These are phyloP conservation scores for Lipomyces kockii DNA, from an alignment of 805 yeast genomes.

Conservation along the genomic window DNA sequence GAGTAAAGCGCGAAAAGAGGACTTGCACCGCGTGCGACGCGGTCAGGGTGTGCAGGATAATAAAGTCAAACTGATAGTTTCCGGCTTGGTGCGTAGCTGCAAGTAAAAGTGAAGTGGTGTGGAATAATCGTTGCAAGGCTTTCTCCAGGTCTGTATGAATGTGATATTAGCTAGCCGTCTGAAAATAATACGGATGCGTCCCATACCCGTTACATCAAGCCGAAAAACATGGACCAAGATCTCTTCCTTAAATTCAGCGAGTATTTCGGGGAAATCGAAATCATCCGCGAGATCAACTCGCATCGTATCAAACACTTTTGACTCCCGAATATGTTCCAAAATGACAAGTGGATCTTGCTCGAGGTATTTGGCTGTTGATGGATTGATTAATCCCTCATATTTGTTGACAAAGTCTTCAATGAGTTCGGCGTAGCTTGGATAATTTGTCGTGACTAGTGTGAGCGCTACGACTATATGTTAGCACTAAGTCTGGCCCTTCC, in stretches of 20 bases:
- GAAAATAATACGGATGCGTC: too few species aligned
- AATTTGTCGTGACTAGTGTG: conserved; percentile 18
- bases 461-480: conserved; percentile 20
- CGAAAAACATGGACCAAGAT: conserved; percentile 30
- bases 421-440: conserved; percentile 1
- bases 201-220: conserved; percentile 33
- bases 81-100: conserved; percentile 37
- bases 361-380: conserved; percentile 11
- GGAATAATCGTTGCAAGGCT: conserved; percentile 33
- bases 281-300: conserved; percentile 12
- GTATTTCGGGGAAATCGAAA: conserved; percentile 12
- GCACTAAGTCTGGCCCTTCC: not conserved
- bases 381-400: conserved; percentile 13
- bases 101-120: conserved; percentile 36
- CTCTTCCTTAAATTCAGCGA: conserved; percentile 27
- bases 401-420: conserved; percentile 16
- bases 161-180: not conserved
- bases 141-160: conserved; percentile 22
- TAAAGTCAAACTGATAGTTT: conserved; percentile 40
- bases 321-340: conserved; percentile 35
- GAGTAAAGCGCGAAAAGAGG: conserved; percentile 23
- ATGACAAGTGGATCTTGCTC: conserved; percentile 35
- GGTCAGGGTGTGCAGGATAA: conserved; percentile 43
- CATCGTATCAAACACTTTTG: conserved; percentile 31
- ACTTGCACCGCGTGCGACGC: conserved; percentile 39